A percentile compares a stretch with the other conserved stretches of the same genome.
Evolutionary conservation across 768 basidiomycete genomes (phyloP).

Genomic region (Leccinum arenicola): DNA sequence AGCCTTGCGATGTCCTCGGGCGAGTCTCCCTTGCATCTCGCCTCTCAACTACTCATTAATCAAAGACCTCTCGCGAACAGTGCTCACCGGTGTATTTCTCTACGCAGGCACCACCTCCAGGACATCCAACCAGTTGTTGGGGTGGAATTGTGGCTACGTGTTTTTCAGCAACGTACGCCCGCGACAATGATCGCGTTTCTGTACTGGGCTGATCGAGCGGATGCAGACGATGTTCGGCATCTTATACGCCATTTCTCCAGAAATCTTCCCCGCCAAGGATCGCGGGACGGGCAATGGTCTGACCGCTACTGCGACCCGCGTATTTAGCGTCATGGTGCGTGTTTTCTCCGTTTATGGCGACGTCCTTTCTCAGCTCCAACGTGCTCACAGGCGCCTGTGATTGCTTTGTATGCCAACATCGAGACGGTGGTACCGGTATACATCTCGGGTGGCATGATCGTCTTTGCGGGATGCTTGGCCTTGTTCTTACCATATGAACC

Average conservation of each 20-base stretch:
- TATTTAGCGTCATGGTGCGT: constrained; percentile 66
- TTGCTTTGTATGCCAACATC: constrained; percentile 67
- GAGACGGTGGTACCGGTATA: constrained; percentile 68
- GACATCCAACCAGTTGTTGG: constrained; percentile 63
- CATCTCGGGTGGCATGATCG: constrained; percentile 61
- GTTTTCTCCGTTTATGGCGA: background rate
- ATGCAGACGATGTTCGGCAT: constrained; percentile 72
- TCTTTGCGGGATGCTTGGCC: constrained; percentile 57
- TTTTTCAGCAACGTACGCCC: constrained; percentile 55
- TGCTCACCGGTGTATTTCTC: constrained; percentile 72
- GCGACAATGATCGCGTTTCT: background rate
- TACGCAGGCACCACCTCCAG: constrained; percentile 74
- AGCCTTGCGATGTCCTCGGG: constrained; percentile 63
- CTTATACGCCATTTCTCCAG: constrained; percentile 65
- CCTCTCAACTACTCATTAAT: constrained; percentile 30
- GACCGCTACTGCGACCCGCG: constrained; percentile 53
- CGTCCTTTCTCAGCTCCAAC: background rate
- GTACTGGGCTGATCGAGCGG: background rate
- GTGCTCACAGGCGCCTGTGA: constrained; percentile 57
- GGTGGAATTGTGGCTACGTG: constrained; percentile 79
- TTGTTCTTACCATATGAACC: constrained; percentile 72
- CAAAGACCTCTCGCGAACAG: constrained; percentile 49
- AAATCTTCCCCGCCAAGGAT: constrained; percentile 70
- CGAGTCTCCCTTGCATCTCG: constrained; percentile 34
- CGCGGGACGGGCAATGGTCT: constrained; percentile 72